Percentiles rank a stretch among this genome's conserved stretches.
These are phyloP conservation scores for Secale cereale DNA, from an alignment of 176 grass and related monocot genomes.

Conservation along the genomic window DNA sequence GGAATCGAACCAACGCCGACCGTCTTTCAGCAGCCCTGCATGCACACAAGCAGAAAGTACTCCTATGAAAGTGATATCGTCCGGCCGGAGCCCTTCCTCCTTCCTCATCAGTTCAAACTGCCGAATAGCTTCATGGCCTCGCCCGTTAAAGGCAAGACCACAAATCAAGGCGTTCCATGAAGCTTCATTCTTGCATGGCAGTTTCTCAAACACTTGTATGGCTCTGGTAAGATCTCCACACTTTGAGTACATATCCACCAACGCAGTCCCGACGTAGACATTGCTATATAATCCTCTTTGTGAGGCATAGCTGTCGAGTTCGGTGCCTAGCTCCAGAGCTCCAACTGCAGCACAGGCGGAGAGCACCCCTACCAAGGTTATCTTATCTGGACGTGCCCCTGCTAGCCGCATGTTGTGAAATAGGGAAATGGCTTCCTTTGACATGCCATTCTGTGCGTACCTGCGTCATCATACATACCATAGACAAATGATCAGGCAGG, in stretches of 20 bases:
- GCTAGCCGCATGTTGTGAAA: conserved; percentile 63
- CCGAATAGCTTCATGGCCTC: conserved; percentile 48
- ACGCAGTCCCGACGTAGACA: conserved; percentile 77
- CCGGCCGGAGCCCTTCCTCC: conserved; percentile 36
- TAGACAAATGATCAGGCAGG: neutral
- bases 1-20: conserved; percentile 50
- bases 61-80: conserved; percentile 72
- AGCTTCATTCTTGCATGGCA: conserved; percentile 62
- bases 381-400: conserved; percentile 54
- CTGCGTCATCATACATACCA: conserved; percentile 40
- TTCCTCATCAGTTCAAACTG: conserved; percentile 68
- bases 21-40: conserved; percentile 62
- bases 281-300: conserved; percentile 49
- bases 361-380: conserved; percentile 79
- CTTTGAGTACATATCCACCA: conserved; percentile 88
- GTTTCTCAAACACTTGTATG: conserved; percentile 50
- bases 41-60: conserved; percentile 87
- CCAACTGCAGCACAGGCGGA: conserved; percentile 71
- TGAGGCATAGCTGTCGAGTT: conserved; percentile 56
- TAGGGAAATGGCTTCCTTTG: conserved; percentile 78
- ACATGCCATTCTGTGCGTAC: conserved; percentile 83
- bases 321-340: conserved; percentile 64
- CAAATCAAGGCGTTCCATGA: conserved; percentile 92
- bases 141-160: conserved; percentile 62
- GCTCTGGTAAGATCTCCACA: conserved; percentile 66